Evolutionary conservation across 2,329 filamentous ascomycete genomes (phyloP).

Genomic region (Sporothrix schenckii): DNA sequence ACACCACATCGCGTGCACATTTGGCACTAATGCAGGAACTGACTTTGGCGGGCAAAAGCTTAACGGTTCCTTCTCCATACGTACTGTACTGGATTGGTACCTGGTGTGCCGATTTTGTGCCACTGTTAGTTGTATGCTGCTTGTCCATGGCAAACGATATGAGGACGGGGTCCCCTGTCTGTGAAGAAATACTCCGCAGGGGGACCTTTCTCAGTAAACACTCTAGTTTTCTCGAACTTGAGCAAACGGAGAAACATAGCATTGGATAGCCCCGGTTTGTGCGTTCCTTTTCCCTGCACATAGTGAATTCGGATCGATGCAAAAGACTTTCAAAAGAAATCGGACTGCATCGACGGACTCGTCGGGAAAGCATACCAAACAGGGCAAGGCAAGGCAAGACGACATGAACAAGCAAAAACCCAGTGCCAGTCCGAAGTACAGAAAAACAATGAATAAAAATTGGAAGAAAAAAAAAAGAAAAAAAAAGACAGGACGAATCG

Average conservation of each 20-base stretch:
- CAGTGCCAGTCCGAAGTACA: neutral
- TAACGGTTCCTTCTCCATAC: neutral
- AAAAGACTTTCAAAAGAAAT: neutral
- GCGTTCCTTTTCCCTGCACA: neutral
- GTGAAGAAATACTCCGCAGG: neutral
- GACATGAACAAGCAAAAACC: neutral
- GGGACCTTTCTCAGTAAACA: neutral
- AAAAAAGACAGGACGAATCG: neutral
- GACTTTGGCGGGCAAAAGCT: neutral
- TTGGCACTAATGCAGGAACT: slow-evolving; percentile 25
- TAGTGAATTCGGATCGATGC: neutral
- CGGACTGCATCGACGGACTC: neutral
- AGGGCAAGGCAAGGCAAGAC: neutral
- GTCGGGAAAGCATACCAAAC: slow-evolving; percentile 12
- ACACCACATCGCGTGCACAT: slow-evolving; percentile 2
- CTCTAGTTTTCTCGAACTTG: no score
- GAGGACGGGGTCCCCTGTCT: neutral
- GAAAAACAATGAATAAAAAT: neutral
- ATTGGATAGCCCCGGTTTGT: no score
- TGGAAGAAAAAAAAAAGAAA: slow-evolving; percentile 11
- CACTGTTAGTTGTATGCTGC: neutral
- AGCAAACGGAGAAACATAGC: no score
- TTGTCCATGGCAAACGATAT: neutral
- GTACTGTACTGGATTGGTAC: neutral
- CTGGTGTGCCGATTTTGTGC: neutral